phyloP scores from a whole-genome alignment of 208 protist species.

The Trypanosoma vivax region DNA sequence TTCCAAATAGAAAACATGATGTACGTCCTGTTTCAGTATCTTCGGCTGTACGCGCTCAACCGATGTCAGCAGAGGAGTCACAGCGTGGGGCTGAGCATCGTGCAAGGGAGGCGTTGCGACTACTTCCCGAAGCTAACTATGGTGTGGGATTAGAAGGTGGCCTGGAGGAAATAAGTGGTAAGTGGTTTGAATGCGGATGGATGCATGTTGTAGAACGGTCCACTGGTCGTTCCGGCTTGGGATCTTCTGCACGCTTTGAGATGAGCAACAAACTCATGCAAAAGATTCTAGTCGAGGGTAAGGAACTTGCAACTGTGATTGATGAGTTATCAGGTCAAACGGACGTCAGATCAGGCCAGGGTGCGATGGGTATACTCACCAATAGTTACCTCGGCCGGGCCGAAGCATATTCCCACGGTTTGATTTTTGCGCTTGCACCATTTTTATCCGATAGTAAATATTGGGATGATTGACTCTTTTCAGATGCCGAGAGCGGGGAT shows the following conservation, averaged over 20 bases:
- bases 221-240: constrained; percentile 42
- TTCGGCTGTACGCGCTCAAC: constrained; percentile 58
- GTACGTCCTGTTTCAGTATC: constrained; percentile 32
- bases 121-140: constrained; percentile 48
- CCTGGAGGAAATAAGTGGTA: constrained; percentile 46
- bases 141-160: constrained; percentile 76
- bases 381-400: constrained; percentile 51
- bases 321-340: constrained; percentile 61
- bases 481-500: no score
- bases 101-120: constrained; percentile 35
- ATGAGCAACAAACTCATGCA: constrained; percentile 64
- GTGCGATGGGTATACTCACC: constrained; percentile 80
- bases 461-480: constrained; percentile 42
- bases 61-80: constrained; percentile 73
- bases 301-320: constrained; percentile 76
- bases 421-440: constrained; percentile 77
- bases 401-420: constrained; percentile 58
- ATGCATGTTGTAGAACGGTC: constrained; percentile 57
- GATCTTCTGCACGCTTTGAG: constrained; percentile 74
- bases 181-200: constrained; percentile 84
- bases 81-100: constrained; percentile 41
- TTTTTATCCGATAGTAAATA: constrained; percentile 68
- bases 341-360: constrained; percentile 68
- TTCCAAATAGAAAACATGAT: constrained; percentile 38
- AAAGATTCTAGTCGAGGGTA: constrained; percentile 57